Conservation (phyloP, 768 basidiomycete genomes). For the Nevesoporus exiguus region DNA sequence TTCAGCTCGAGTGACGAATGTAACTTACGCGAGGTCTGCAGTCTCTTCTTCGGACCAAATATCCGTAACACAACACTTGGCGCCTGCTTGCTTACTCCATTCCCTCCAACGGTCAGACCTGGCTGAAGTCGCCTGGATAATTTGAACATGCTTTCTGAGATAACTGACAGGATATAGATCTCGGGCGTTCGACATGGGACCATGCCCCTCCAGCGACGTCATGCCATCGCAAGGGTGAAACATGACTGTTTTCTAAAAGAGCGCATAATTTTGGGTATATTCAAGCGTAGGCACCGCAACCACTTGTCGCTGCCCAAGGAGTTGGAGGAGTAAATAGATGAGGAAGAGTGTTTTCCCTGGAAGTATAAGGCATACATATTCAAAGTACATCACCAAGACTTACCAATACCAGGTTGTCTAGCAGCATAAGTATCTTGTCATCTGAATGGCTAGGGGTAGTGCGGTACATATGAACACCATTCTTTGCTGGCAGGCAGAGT, state of each 20-base stretch:
- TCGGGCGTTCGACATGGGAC: no score
- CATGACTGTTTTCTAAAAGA: neutral
- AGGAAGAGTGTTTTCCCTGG: neutral
- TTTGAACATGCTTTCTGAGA: no score
- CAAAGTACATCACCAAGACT: neutral
- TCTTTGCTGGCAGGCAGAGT: no score
- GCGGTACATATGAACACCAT: no score
- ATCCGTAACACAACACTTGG: neutral
- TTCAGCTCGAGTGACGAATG: no score
- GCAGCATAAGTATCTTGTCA: no score
- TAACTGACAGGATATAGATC: no score
- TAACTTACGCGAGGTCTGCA: neutral
- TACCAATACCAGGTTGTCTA: conserved; percentile 6
- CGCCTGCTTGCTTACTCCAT: neutral
- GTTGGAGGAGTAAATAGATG: neutral
- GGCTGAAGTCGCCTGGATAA: neutral
- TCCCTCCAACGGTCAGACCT: neutral
- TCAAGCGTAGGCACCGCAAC: no score
- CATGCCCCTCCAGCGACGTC: neutral
- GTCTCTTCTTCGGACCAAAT: conserved; percentile 2
- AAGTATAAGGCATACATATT: neutral
- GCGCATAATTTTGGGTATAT: no score
- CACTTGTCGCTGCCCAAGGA: neutral
- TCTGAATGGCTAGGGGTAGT: no score
- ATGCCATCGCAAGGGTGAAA: neutral